phyloP scores from a whole-genome alignment of 805 yeast genomes.

The Myxozyma nipponensis region DNA sequence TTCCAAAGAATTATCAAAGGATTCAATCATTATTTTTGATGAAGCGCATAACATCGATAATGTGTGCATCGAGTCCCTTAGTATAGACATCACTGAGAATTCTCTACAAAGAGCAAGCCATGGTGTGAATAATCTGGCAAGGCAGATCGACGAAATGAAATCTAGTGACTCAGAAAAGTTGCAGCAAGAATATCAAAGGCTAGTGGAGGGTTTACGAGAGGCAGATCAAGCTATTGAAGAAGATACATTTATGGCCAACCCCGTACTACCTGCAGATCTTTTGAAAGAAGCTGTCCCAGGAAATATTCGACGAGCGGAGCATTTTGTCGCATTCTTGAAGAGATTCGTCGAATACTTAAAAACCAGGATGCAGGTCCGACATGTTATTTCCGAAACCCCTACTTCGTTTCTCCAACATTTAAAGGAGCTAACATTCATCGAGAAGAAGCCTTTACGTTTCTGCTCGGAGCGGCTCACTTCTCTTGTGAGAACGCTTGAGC shows the following conservation, averaged over 20 bases:
- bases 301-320: slow-evolving; percentile 94
- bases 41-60: slow-evolving; percentile 99
- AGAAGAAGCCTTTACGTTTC: slow-evolving; percentile 82
- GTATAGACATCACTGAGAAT: slow-evolving; percentile 89
- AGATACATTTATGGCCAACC: slow-evolving; percentile 78
- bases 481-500: slow-evolving; percentile 82
- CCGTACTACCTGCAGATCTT: slow-evolving; percentile 79
- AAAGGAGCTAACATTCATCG: slow-evolving; percentile 89
- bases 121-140: slow-evolving; percentile 77
- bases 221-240: slow-evolving; percentile 61
- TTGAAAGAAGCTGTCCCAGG: slow-evolving; percentile 95
- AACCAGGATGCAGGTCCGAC: slow-evolving; percentile 95
- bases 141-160: slow-evolving; percentile 80
- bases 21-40: slow-evolving; percentile 90
- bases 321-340: slow-evolving; percentile 87
- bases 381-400: slow-evolving; percentile 98
- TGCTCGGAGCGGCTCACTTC: slow-evolving; percentile 89
- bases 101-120: slow-evolving; percentile 77
- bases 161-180: slow-evolving; percentile 75
- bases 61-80: slow-evolving; percentile 93
- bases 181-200: slow-evolving; percentile 84
- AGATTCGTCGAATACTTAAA: slow-evolving; percentile 91
- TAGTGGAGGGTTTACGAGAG: slow-evolving; percentile 84
- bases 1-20: slow-evolving; percentile 84
- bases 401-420: slow-evolving; percentile 86